Percentiles rank a stretch among this genome's conserved stretches.
These are phyloP conservation scores for Tilletia setariae DNA, from an alignment of 1,284 basidiomycete genomes.

Conservation along the genomic window DNA sequence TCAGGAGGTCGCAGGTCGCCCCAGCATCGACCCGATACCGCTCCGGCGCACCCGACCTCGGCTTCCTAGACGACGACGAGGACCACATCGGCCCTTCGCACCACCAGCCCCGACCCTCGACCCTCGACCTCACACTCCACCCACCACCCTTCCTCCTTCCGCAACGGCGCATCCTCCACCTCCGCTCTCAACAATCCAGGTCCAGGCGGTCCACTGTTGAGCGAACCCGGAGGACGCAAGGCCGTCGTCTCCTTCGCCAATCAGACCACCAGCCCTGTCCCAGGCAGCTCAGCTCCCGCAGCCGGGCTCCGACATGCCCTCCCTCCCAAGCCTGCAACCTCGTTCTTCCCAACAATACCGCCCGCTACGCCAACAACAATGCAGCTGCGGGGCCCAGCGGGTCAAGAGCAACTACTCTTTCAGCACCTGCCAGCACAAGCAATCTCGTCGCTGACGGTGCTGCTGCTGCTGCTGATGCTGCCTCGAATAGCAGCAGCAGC, in stretches of 20 bases:
- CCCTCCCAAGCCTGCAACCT: conserved; percentile 15
- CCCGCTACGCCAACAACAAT: conserved; percentile 5
- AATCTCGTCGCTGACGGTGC: not conserved
- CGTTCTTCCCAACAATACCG: not conserved
- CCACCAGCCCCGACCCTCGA: no score
- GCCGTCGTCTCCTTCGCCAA: not conserved
- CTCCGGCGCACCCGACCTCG: not conserved
- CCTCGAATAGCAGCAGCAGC: not conserved
- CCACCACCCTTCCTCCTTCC: not conserved
- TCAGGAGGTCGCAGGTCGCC: not conserved
- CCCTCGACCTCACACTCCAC: conserved; percentile 11
- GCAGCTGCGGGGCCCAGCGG: conserved; percentile 5
- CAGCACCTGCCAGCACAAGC: not conserved
- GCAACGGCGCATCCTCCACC: not conserved
- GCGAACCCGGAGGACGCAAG: not conserved
- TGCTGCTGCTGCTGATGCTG: not conserved
- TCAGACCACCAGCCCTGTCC: not conserved
- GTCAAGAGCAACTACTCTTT: not conserved
- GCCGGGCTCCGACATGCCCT: conserved; percentile 2
- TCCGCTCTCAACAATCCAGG: no score
- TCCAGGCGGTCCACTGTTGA: not conserved
- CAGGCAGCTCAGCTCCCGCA: not conserved
- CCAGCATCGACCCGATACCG: conserved; percentile 11
- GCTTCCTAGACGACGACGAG: conserved; percentile 6
- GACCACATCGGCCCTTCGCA: not conserved